Conservation (phyloP, 495 filamentous ascomycete genomes). For the Penicillium macrosclerotiorum region DNA sequence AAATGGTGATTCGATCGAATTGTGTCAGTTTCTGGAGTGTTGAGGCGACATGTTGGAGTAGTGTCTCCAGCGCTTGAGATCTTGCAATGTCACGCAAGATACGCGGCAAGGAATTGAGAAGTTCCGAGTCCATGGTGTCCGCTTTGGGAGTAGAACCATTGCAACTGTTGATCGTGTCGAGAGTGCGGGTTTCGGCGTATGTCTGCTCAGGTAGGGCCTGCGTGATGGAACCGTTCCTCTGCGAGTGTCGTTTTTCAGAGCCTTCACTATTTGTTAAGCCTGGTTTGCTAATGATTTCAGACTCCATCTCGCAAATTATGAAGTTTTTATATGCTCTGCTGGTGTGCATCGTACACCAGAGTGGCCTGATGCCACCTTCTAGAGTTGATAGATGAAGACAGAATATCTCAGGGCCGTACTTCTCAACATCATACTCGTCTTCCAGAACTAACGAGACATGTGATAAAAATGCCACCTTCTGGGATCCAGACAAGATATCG, state of each 20-base stretch:
- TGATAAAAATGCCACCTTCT: slow-evolving; percentile 68
- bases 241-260: too few relatives aligned
- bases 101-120: slow-evolving; percentile 83
- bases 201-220: too few relatives aligned
- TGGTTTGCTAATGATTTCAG: slow-evolving; percentile 38
- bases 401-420: slow-evolving; percentile 80
- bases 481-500: slow-evolving; percentile 72
- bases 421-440: slow-evolving; percentile 58
- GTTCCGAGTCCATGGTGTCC: slow-evolving; percentile 55
- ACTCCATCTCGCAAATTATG: slow-evolving; percentile 84
- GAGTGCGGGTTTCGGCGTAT: too few relatives aligned
- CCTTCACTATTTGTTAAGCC: background rate
- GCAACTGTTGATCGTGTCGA: too few relatives aligned
- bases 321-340: slow-evolving; percentile 55
- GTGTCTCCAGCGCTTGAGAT: slow-evolving; percentile 58
- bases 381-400: slow-evolving; percentile 61
- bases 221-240: too few relatives aligned
- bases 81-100: slow-evolving; percentile 76
- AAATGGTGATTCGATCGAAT: slow-evolving; percentile 85
- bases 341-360: slow-evolving; percentile 87
- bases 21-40: slow-evolving; percentile 71
- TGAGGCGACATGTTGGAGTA: slow-evolving; percentile 12
- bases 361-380: slow-evolving; percentile 47
- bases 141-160: slow-evolving; percentile 46
- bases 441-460: slow-evolving; percentile 75